Conservation (phyloP, 2,329 filamentous ascomycete genomes). For the Aureobasidium sp. region DNA sequence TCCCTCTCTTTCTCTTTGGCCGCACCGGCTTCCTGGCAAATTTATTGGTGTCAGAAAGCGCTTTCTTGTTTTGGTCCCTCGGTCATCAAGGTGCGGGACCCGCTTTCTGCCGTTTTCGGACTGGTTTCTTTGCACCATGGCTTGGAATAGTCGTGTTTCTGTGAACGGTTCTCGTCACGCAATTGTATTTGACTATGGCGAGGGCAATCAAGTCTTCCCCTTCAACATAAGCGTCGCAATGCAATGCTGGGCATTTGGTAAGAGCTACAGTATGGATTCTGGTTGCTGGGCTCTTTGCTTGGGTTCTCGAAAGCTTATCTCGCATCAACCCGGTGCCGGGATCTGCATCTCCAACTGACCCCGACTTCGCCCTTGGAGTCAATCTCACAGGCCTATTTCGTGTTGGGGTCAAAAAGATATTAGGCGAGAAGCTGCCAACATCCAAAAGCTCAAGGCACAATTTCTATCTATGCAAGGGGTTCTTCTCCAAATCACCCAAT, state of each 20-base stretch:
- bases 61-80: background rate
- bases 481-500: background rate
- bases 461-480: background rate
- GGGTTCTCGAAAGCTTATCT: background rate
- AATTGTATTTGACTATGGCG: background rate
- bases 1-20: background rate
- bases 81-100: background rate
- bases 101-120: slow-evolving; percentile 4
- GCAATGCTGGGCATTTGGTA: background rate
- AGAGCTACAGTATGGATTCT: background rate
- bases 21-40: background rate
- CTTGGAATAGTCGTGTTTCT: background rate
- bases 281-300: background rate
- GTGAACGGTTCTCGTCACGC: background rate
- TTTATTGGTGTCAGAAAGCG: background rate
- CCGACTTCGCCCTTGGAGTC: background rate
- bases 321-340: background rate
- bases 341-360: background rate
- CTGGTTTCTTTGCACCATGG: background rate
- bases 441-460: background rate
- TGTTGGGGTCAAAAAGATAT: background rate
- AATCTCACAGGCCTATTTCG: background rate
- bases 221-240: background rate
- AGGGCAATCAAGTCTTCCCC: background rate
- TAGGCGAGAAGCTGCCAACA: background rate